Percentiles rank a stretch among this genome's conserved stretches.
These are phyloP conservation scores for Megacollybia marginata DNA, from an alignment of 768 basidiomycete species.

Conservation along the genomic window DNA sequence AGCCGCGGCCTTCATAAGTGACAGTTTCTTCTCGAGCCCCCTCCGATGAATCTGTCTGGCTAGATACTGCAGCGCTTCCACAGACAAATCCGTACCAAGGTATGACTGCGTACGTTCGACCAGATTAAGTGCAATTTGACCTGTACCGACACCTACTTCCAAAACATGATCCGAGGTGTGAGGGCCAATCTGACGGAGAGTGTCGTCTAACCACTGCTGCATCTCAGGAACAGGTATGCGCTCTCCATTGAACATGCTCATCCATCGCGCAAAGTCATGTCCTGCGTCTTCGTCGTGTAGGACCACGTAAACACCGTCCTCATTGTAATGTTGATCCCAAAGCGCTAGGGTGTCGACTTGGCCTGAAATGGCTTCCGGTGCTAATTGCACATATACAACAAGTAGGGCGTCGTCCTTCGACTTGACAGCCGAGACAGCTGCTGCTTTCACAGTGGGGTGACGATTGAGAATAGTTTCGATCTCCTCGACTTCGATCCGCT, in stretches of 20 bases:
- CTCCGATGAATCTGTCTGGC: neutral
- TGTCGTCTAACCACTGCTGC: constrained; percentile 1
- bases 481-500: constrained; percentile 23
- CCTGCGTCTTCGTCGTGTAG: neutral
- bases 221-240: neutral
- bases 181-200: neutral
- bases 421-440: neutral
- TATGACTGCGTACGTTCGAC: too few species aligned
- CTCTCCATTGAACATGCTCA: constrained; percentile 1
- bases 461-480: constrained; percentile 9
- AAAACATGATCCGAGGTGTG: neutral
- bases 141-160: too few species aligned
- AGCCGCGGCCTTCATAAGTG: neutral
- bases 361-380: neutral
- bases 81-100: neutral
- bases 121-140: too few species aligned
- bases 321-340: constrained; percentile 1
- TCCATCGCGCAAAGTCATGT: neutral
- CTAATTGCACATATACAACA: neutral
- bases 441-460: neutral
- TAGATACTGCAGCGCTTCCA: neutral
- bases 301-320: neutral
- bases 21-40: neutral
- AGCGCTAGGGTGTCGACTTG: neutral
- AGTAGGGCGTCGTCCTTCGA: neutral